Evolutionary conservation across 768 basidiomycete species (phyloP).

Genomic region (Leccinum ochraceum): DNA sequence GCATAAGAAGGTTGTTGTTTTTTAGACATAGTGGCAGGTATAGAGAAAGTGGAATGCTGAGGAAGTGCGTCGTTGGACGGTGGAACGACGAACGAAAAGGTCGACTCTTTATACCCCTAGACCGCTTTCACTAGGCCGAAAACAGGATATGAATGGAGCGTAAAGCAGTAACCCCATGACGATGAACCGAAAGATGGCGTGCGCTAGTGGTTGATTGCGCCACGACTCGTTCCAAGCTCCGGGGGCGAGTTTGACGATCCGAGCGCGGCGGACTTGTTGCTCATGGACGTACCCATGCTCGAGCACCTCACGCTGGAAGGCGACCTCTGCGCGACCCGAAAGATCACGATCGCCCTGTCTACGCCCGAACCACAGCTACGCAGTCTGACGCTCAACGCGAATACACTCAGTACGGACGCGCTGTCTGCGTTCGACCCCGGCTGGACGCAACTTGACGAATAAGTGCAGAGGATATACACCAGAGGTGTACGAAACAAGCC

Average conservation of each 20-base stretch:
- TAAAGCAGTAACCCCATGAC: neutral
- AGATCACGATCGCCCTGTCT: conserved; percentile 11
- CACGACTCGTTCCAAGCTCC: no score
- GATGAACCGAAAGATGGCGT: neutral
- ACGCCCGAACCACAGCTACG: conserved; percentile 4
- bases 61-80: neutral
- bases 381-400: conserved; percentile 15
- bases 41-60: neutral
- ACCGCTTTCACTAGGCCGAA: neutral
- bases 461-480: no score
- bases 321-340: conserved; percentile 7
- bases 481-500: no score
- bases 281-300: conserved; percentile 21
- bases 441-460: conserved; percentile 8
- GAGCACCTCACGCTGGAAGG: conserved; percentile 19
- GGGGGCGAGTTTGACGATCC: conserved; percentile 6
- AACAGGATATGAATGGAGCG: neutral
- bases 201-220: no score
- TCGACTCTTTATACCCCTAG: neutral
- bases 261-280: conserved; percentile 13
- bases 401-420: conserved; percentile 1
- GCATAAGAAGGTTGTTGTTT: neutral
- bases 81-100: neutral
- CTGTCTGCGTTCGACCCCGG: conserved; percentile 14
- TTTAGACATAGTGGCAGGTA: neutral